Evolutionary conservation across 805 yeast species (phyloP), one percentile per base, ranked within the genome.

Genomic region (Candida chilensis): DNA sequence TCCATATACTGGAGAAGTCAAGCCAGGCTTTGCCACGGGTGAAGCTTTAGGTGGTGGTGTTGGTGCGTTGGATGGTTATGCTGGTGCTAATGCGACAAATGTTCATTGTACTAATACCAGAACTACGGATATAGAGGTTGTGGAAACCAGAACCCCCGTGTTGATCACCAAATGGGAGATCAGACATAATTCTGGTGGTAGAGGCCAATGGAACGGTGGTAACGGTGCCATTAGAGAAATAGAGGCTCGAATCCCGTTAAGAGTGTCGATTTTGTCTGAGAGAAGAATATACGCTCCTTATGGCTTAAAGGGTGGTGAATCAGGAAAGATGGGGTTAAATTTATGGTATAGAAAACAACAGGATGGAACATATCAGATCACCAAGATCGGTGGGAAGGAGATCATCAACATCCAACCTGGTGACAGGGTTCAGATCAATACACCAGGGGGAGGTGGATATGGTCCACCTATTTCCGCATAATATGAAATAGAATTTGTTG

Each of bases 91-190:
- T 4, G 32, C 27, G 10, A 17, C 24, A 11, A 31, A 32, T 15
- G 20, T 27, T 27, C 19, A 32, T 27, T 29, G 20, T 25, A 46
- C 49, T 25, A 46, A 46, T 26, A 46, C 50, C 4, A 32, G 31
- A 13, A 44, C 42, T 31, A 46, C 49, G 12, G 50, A 46, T 32
- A 41, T 48, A 3, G 50, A 46, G 36, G 44, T 44, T 6, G 33
- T 46, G 21, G 50, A 46, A 30, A 40, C 38, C 15, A 32, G 49
- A 24, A 43, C 40, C 28, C 50, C 50, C 1, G 38, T 37, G 14
- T 15, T 42, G 5, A 32, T 46, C 17, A 32, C 28, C 14, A 37
- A 38, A 28, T 46, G 37, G 24, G 11, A 27, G 10, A 35, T 46
- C 6, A 32, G 49, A 20, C 27, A 27, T n/a, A 38, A 35, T 10